Evolutionary conservation across 805 yeast species (phyloP).

Genomic region (Nakazawaea laoshanensis): DNA sequence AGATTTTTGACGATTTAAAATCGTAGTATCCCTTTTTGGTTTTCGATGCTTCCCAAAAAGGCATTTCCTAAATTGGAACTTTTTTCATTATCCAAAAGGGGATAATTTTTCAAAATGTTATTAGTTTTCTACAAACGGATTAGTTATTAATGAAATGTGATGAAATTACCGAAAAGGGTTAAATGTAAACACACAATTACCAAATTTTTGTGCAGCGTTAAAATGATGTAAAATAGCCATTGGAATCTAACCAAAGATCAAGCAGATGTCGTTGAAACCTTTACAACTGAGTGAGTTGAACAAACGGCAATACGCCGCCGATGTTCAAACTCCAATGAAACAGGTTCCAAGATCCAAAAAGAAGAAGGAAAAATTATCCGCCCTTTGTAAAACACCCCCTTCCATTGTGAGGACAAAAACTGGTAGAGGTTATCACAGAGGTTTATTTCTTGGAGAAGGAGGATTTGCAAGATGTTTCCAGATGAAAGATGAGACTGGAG

Average conservation of each 20-base stretch:
- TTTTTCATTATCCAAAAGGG: too few relatives aligned
- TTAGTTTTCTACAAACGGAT: too few relatives aligned
- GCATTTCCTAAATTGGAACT: too few relatives aligned
- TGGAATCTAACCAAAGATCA: too few relatives aligned
- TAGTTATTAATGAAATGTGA: too few relatives aligned
- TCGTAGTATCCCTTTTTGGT: too few relatives aligned
- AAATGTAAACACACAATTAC: conserved; percentile 1
- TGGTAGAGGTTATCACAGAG: conserved; percentile 87
- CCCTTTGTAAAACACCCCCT: conserved; percentile 95
- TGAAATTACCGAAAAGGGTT: conserved; percentile 1
- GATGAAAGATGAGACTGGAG: conserved; percentile 84
- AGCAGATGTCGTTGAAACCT: conserved; percentile 11
- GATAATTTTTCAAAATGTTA: too few relatives aligned
- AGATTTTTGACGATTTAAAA: too few relatives aligned
- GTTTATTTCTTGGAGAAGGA: conserved; percentile 91
- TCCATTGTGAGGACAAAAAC: conserved; percentile 79
- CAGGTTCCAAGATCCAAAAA: conserved; percentile 33
- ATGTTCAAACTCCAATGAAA: conserved; percentile 29
- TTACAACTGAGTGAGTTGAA: conserved; percentile 11
- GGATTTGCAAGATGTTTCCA: conserved; percentile 99
- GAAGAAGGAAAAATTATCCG: conserved; percentile 82
- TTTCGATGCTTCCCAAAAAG: too few relatives aligned
- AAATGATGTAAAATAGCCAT: not conserved
- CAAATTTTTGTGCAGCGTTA: not conserved
- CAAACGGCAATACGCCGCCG: conserved; percentile 7